Evolutionary conservation across 129 eudicot species (phyloP), one percentile per base, ranked within the genome.

Genomic region (Artemisia annua): DNA sequence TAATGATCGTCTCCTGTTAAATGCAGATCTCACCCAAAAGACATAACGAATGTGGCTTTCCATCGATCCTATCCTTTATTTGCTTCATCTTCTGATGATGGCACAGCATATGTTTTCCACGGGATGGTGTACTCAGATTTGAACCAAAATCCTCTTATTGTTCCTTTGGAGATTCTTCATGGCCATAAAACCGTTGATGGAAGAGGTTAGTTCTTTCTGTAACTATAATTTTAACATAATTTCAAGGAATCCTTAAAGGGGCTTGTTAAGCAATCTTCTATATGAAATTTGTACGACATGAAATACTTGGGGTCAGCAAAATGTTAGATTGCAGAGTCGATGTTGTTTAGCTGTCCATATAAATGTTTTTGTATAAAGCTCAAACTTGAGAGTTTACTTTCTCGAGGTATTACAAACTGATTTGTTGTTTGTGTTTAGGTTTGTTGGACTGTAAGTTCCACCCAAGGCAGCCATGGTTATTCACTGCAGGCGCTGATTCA

Each of bases 61-160:
- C 99, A 94, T 86, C 91, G 94, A 63, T 73, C 79, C 15, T 94
- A 94, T 76, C 99, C 99, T 52, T 75, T 94, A 67, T 94, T 94
- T 86, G 97, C 93, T n/a, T 86, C 99, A 9, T 74, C 88, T 76
- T 94, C 97, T 14, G 99, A 90, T 78, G 99, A 94, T 81, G 82
- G 87, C 80, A 86, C 95, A 0, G 96, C 99, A 11, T 90, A 94
- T 69, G 87, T 94, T n/a, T 90, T 84, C 52, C 99, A 94, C 78
- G 99, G 98, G 18, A 94, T 90, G 99, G 99, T 94, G 51, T 94
- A 88, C 73, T 88, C 96, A 0, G 99, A 94, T 88, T 67, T 94
- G 48, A 94, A 90, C 57, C 91, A 94, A 78, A 82, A 94, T 53
- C 99, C 99, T 39, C 85, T 94, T 60, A 83, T 94, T 67, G 93